Evolutionary conservation across 257 asterid species (phyloP).

Genomic region (Coffea canephora): DNA sequence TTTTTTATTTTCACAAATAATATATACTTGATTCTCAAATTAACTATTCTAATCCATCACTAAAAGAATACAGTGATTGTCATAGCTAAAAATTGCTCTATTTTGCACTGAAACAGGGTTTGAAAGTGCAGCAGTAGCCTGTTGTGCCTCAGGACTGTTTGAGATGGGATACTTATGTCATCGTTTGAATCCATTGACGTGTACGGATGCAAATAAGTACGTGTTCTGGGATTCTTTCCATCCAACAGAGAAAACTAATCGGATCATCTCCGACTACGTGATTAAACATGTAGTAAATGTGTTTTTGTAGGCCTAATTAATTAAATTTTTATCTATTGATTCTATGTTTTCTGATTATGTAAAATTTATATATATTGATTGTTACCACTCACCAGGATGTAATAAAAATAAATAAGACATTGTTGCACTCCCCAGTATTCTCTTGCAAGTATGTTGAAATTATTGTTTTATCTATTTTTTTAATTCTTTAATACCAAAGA

Average conservation of each 20-base stretch:
- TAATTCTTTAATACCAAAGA: no score
- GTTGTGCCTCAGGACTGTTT: conserved; percentile 84
- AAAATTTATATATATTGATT: no score
- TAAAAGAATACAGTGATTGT: neutral
- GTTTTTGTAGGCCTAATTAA: conserved; percentile 24
- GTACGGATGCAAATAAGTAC: conserved; percentile 72
- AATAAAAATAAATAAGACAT: no score
- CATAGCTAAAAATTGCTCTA: neutral
- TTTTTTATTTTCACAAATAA: no score
- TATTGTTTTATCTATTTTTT: no score
- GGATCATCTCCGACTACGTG: conserved; percentile 47
- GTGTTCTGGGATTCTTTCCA: conserved; percentile 95
- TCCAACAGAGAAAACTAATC: conserved; percentile 68
- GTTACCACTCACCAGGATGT: neutral
- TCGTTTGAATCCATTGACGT: conserved; percentile 68
- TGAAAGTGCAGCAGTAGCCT: conserved; percentile 65
- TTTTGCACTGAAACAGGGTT: conserved; percentile 42
- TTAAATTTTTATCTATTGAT: no score
- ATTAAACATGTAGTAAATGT: conserved; percentile 37
- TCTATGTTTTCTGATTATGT: neutral
- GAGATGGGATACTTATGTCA: conserved; percentile 87
- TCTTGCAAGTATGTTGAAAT: no score
- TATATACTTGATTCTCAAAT: neutral
- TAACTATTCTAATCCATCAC: no score
- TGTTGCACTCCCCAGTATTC: no score